Evolutionary conservation across 495 filamentous ascomycete species (phyloP).

Genomic region (Penicillium taxi): DNA sequence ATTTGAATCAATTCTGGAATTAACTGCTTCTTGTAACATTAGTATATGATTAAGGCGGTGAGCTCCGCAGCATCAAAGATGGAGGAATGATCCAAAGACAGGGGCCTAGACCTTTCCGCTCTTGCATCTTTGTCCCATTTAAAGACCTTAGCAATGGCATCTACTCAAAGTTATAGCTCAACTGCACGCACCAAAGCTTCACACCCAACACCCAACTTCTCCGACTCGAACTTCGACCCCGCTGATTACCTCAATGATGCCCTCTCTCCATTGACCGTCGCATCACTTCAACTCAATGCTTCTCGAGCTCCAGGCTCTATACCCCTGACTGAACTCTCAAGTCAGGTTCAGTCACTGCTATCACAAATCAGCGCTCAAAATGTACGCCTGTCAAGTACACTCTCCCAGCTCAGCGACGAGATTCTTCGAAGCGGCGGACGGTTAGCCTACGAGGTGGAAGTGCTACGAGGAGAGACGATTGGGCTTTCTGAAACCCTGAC

Average conservation of each 20-base stretch:
- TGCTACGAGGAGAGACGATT: slow-evolving; percentile 78
- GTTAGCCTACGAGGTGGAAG: slow-evolving; percentile 89
- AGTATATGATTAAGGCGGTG: too few species aligned
- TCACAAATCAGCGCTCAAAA: slow-evolving; percentile 85
- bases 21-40: too few species aligned
- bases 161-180: slow-evolving; percentile 12
- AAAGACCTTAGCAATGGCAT: too few species aligned
- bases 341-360: slow-evolving; percentile 74
- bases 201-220: slow-evolving; percentile 55
- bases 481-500: slow-evolving; percentile 67
- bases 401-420: slow-evolving; percentile 88
- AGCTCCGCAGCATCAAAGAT: too few species aligned
- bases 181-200: slow-evolving; percentile 30
- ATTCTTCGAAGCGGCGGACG: slow-evolving; percentile 80
- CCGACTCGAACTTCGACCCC: slow-evolving; percentile 66
- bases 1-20: too few species aligned
- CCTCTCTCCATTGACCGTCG: slow-evolving; percentile 50
- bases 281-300: slow-evolving; percentile 33
- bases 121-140: not conserved
- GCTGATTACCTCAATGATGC: slow-evolving; percentile 72
- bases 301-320: slow-evolving; percentile 42
- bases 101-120: too few species aligned
- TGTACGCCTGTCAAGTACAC: slow-evolving; percentile 66
- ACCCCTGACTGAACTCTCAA: slow-evolving; percentile 65
- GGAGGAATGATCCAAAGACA: too few species aligned